Conservation (phyloP, 2,329 filamentous ascomycete species). For the Orbilia ellipsospora region DNA sequence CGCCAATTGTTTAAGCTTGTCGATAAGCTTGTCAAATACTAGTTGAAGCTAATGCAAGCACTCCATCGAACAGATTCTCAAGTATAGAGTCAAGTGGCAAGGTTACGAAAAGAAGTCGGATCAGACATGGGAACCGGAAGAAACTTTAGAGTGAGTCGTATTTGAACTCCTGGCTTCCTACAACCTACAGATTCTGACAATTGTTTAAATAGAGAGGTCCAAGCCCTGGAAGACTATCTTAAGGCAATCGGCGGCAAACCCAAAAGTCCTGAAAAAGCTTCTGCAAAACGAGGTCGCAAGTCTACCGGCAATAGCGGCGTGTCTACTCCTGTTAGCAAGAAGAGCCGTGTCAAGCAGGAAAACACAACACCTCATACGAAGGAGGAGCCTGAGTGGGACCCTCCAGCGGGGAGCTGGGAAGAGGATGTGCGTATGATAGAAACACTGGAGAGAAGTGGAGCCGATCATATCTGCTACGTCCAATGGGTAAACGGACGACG, state of each 20-base stretch:
- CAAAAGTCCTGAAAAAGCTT: conserved; percentile 65
- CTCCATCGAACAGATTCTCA: conserved; percentile 25
- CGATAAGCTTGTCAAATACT: no score
- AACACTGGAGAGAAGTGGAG: conserved; percentile 74
- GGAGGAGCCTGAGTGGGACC: conserved; percentile 68
- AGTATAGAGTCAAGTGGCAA: conserved; percentile 76
- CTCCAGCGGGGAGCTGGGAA: conserved; percentile 81
- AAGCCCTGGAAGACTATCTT: conserved; percentile 68
- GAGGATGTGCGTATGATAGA: conserved; percentile 77
- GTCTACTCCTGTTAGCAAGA: conserved; percentile 54
- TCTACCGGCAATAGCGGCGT: conserved; percentile 61
- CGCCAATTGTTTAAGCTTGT: neutral
- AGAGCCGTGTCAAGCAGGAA: conserved; percentile 59
- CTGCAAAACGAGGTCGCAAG: conserved; percentile 69
- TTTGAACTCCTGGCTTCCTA: neutral
- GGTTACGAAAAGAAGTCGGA: conserved; percentile 78
- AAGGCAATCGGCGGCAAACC: conserved; percentile 72
- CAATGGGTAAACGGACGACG: conserved; percentile 70
- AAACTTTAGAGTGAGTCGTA: conserved; percentile 66
- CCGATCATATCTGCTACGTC: conserved; percentile 72
- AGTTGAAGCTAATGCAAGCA: neutral
- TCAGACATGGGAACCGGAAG: conserved; percentile 81
- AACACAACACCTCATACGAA: conserved; percentile 60
- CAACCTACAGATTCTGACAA: neutral
- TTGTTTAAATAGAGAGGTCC: conserved; percentile 24